Evolutionary conservation across 306 rosid species (phyloP), one percentile per base, ranked within the genome.

Genomic region (Echinosophora koreensis): DNA sequence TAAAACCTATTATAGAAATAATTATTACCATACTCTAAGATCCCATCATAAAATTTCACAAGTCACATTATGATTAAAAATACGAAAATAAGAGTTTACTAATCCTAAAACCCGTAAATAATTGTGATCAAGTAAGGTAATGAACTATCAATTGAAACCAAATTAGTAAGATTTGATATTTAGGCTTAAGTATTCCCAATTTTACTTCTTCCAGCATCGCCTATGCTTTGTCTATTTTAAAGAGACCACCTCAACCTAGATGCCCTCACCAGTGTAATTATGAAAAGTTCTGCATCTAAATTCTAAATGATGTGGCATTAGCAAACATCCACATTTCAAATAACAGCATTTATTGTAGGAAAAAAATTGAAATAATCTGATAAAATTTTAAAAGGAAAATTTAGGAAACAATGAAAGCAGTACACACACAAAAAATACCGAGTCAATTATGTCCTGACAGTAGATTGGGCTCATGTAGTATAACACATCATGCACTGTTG

Each of bases 391-490:
- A 18, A 39, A 13, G 47, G 51, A 77, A 71, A 55, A 64, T n/a
- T 71, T 16, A 70, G 22, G 44, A 51, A 64, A 56, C 15, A 67
- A 16, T 59, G 63, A 44, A 61, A 80, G 65, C 44, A 15, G 39
- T n/a, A 5, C 34, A 61, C 18, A 66, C n/a, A 14, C 18, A 28
- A 8, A 67, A 5, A 22, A 71, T 92, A 95, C 99, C 90, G 98
- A 83, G 81, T 95, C 82, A 78, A 95, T 86, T 62, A 95, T 95
- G 77, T 89, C 96, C 83, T 95, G 98, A 84, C 99, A 95, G 79
- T 95, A 95, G 75, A 95, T 95, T 78, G 98, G 98, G 92, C 99
- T 95, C 99, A 95, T 95, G 86, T 95, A 95, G 91, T 90, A 95
- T 75, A 95, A 62, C 63, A 95, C 96, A 81, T 95, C 99, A 85